Conservation (phyloP, 1,284 basidiomycete species). For the Sanghuangporus sanghuang region DNA sequence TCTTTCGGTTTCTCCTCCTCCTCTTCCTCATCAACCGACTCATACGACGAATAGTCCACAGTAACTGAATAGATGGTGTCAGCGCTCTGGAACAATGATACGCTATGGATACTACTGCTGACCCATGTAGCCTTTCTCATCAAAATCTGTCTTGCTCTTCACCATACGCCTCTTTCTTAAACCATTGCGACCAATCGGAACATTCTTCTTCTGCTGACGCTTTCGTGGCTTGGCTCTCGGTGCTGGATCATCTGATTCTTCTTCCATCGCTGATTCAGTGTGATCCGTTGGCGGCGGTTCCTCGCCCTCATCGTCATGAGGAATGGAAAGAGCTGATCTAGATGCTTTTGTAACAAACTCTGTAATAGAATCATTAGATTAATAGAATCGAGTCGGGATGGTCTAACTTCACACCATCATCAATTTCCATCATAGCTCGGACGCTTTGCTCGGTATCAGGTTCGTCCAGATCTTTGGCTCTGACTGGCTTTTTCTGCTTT, state of each 20-base stretch:
- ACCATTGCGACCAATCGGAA: conserved; percentile 67
- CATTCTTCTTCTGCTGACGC: conserved; percentile 52
- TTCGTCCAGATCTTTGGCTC: conserved; percentile 25
- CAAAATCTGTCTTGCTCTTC: conserved; percentile 49
- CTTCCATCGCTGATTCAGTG: conserved; percentile 29
- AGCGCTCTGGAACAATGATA: not conserved
- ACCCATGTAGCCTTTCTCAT: conserved; percentile 72
- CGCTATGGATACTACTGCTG: conserved; percentile 22
- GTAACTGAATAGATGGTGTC: conserved; percentile 39
- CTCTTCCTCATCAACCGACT: conserved; percentile 62
- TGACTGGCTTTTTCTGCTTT: conserved; percentile 21
- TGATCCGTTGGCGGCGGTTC: conserved; percentile 19
- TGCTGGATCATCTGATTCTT: conserved; percentile 30
- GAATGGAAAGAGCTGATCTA: conserved; percentile 20
- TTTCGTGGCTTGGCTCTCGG: conserved; percentile 38
- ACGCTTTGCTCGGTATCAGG: conserved; percentile 44
- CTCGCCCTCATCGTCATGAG: conserved; percentile 20
- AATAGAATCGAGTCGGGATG: not conserved
- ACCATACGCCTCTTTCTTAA: conserved; percentile 63
- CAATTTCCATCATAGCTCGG: conserved; percentile 69
- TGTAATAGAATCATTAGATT: conserved; percentile 19
- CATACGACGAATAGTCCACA: conserved; percentile 75
- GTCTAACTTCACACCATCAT: conserved; percentile 48
- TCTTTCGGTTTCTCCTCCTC: conserved; percentile 28
- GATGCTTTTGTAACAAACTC: conserved; percentile 44